Evolutionary conservation across 2,329 filamentous ascomycete genomes (phyloP).

Genomic region (Fusarium sp.): DNA sequence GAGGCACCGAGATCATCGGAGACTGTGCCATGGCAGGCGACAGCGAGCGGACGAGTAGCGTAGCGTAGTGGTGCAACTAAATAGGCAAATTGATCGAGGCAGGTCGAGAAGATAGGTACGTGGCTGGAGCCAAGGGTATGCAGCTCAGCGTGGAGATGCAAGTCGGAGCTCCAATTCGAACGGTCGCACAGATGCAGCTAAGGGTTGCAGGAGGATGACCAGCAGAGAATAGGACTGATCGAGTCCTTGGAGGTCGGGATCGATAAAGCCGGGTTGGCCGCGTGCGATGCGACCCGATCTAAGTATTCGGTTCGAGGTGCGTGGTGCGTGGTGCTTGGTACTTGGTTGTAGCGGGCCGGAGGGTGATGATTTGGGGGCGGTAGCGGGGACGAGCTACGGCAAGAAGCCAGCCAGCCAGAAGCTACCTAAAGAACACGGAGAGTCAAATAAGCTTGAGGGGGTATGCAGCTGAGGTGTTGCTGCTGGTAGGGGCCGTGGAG

Average conservation of each 20-base stretch:
- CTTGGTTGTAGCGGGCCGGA: slow-evolving; percentile 35
- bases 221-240: slow-evolving; percentile 23
- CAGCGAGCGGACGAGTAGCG: slow-evolving; percentile 8
- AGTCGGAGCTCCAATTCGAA: slow-evolving; percentile 22
- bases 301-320: slow-evolving; percentile 36
- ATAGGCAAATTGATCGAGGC: slow-evolving; percentile 29
- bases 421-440: slow-evolving; percentile 24
- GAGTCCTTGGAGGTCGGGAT: slow-evolving; percentile 26
- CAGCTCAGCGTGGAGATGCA: slow-evolving; percentile 31
- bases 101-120: slow-evolving; percentile 26
- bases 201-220: slow-evolving; percentile 27
- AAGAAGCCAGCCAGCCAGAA: slow-evolving; percentile 1
- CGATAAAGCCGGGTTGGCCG: slow-evolving; percentile 44
- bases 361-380: slow-evolving; percentile 46
- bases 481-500: slow-evolving; percentile 25
- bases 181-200: slow-evolving; percentile 37
- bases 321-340: slow-evolving; percentile 39
- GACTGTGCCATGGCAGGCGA: slow-evolving; percentile 77
- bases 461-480: slow-evolving; percentile 33
- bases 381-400: slow-evolving; percentile 21
- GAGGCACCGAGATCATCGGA: slow-evolving; percentile 94
- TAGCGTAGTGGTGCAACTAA: slow-evolving; percentile 18
- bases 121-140: slow-evolving; percentile 38
- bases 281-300: slow-evolving; percentile 52
- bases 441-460: slow-evolving; percentile 29